Conservation (phyloP, 768 basidiomycete genomes). For the Chlorophyllum brunneum region DNA sequence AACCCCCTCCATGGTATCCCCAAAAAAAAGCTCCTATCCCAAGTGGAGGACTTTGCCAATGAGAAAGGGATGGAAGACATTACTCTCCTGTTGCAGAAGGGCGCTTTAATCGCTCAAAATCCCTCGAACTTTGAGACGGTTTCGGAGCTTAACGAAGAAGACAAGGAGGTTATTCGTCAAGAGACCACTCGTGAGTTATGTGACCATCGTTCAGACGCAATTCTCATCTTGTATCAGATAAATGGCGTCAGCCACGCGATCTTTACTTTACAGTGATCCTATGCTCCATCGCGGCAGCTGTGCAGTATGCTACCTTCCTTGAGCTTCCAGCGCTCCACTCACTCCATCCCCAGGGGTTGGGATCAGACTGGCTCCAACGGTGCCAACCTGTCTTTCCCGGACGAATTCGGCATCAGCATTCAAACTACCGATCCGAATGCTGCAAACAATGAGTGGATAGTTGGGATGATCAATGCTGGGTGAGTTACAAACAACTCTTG, state of each 20-base stretch:
- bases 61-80: slow-evolving; percentile 44
- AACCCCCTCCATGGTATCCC: slow-evolving; percentile 54
- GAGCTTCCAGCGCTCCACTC: neutral
- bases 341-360: slow-evolving; percentile 41
- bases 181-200: slow-evolving; percentile 39
- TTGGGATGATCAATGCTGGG: slow-evolving; percentile 77
- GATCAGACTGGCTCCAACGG: slow-evolving; percentile 65
- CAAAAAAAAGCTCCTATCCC: slow-evolving; percentile 51
- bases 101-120: slow-evolving; percentile 70
- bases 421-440: slow-evolving; percentile 20
- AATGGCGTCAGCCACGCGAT: slow-evolving; percentile 43
- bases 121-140: slow-evolving; percentile 45
- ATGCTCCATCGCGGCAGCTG: slow-evolving; percentile 73
- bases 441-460: slow-evolving; percentile 48
- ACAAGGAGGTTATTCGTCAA: slow-evolving; percentile 36
- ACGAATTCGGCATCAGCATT: slow-evolving; percentile 38
- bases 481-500: slow-evolving; percentile 12
- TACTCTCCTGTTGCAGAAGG: slow-evolving; percentile 52
- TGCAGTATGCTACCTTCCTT: slow-evolving; percentile 43
- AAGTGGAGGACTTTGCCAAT: slow-evolving; percentile 59
- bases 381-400: slow-evolving; percentile 58
- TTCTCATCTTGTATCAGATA: slow-evolving; percentile 24
- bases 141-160: slow-evolving; percentile 32
- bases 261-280: slow-evolving; percentile 42
- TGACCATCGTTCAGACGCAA: neutral